Evolutionary conservation across 768 basidiomycete species (phyloP).

Genomic region (Calocybe cyanea): DNA sequence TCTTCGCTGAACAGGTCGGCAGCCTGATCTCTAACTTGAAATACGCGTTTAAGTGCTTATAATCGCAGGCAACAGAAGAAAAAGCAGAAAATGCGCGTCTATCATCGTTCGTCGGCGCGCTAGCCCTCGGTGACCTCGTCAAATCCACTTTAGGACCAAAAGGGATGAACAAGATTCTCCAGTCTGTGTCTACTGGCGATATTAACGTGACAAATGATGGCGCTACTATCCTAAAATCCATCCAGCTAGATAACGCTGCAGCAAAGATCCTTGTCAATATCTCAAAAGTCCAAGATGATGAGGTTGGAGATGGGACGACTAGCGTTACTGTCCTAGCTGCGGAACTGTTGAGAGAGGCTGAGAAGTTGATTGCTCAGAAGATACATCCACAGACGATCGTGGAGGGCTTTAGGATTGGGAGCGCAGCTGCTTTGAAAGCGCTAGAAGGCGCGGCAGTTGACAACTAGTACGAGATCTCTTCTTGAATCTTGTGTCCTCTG

Average conservation of each 20-base stretch:
- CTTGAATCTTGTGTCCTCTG: not conserved
- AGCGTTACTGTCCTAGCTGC: slow-evolving; percentile 88
- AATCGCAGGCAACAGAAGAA: slow-evolving; percentile 72
- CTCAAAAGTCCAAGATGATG: slow-evolving; percentile 99
- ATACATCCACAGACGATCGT: slow-evolving; percentile 98
- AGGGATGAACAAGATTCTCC: slow-evolving; percentile 99
- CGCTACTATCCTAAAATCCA: slow-evolving; percentile 95
- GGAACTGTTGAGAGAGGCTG: slow-evolving; percentile 91
- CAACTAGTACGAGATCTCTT: slow-evolving; percentile 59
- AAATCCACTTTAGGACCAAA: slow-evolving; percentile 98
- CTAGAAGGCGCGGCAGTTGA: slow-evolving; percentile 81
- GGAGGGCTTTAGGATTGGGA: slow-evolving; percentile 94
- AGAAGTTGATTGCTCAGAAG: slow-evolving; percentile 86
- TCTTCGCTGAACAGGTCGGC: slow-evolving; percentile 60
- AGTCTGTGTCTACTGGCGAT: slow-evolving; percentile 83
- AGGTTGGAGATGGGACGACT: slow-evolving; percentile 95
- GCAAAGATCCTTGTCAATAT: slow-evolving; percentile 99
- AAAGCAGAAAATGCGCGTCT: slow-evolving; percentile 97
- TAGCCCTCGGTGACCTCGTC: slow-evolving; percentile 96
- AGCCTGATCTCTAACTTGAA: not conserved
- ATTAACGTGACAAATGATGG: slow-evolving; percentile 99
- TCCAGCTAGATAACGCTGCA: slow-evolving; percentile 96
- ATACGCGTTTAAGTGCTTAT: not conserved
- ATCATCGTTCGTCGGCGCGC: slow-evolving; percentile 95
- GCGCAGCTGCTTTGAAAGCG: slow-evolving; percentile 76